phyloP scores from a whole-genome alignment of 2,329 filamentous ascomycete genomes.

The Blastomyces parvus region DNA sequence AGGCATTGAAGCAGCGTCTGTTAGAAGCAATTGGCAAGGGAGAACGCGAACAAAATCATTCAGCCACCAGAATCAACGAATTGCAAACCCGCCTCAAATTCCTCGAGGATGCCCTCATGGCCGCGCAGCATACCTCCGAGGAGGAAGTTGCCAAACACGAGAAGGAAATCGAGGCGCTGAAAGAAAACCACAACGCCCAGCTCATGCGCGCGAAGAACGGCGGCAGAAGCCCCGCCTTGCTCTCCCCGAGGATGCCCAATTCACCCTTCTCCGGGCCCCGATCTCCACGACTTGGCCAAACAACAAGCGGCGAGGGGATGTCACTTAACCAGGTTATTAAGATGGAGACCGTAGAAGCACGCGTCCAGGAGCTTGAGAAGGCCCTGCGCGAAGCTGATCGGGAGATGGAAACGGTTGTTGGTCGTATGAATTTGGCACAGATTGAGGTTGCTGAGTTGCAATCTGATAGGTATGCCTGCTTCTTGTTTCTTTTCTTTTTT shows the following conservation, averaged over 20 bases:
- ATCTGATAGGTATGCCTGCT: slow-evolving; percentile 32
- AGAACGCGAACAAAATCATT: slow-evolving; percentile 71
- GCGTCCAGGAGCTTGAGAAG: slow-evolving; percentile 75
- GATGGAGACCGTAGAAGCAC: slow-evolving; percentile 64
- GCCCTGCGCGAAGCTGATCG: slow-evolving; percentile 64
- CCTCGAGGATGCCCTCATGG: slow-evolving; percentile 74
- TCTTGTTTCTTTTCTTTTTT: not conserved
- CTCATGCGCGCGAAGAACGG: slow-evolving; percentile 60
- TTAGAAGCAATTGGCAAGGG: slow-evolving; percentile 71
- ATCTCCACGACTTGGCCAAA: slow-evolving; percentile 52
- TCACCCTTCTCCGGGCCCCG: slow-evolving; percentile 53
- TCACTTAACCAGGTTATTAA: slow-evolving; percentile 59
- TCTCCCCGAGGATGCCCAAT: slow-evolving; percentile 50
- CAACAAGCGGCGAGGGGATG: slow-evolving; percentile 51
- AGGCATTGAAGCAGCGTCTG: slow-evolving; percentile 63
- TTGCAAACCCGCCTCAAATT: slow-evolving; percentile 71
- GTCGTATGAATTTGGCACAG: slow-evolving; percentile 71
- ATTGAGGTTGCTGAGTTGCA: slow-evolving; percentile 74
- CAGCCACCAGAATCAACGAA: slow-evolving; percentile 69
- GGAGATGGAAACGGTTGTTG: slow-evolving; percentile 77
- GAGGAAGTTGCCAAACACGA: slow-evolving; percentile 70
- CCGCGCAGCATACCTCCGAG: slow-evolving; percentile 77
- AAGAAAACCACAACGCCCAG: slow-evolving; percentile 66
- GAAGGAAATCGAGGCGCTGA: slow-evolving; percentile 66
- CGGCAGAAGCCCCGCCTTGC: slow-evolving; percentile 36